Percentiles rank a stretch among this genome's conserved stretches.
Evolutionary conservation across 441 rosid genomes (phyloP).

Genomic region (Populus hybrid): DNA sequence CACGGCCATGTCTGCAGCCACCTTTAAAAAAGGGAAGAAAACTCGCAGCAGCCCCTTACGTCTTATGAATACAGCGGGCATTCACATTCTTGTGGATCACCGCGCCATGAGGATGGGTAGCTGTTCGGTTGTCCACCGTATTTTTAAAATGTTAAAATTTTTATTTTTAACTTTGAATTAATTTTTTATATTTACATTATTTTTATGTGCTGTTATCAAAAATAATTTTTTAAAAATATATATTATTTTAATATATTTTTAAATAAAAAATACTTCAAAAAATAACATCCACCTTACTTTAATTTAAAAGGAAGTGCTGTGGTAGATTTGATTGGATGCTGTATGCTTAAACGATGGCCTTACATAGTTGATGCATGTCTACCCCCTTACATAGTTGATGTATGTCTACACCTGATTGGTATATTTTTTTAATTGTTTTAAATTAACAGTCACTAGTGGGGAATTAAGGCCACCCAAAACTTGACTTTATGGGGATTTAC

Average conservation of each 20-base stretch:
- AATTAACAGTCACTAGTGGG: too few species aligned
- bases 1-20: too few species aligned
- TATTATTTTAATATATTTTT: too few species aligned
- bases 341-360: not conserved
- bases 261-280: too few species aligned
- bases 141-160: too few species aligned
- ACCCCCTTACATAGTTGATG: not conserved
- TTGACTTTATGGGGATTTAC: too few species aligned
- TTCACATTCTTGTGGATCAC: not conserved
- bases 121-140: rapidly evolving
- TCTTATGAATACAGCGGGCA: not conserved
- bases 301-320: not conserved
- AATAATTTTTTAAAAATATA: too few species aligned
- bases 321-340: not conserved
- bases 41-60: too few species aligned
- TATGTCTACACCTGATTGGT: not conserved
- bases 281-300: too few species aligned
- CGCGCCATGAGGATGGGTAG: not conserved
- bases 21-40: too few species aligned
- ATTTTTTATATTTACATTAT: too few species aligned
- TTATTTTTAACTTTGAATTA: too few species aligned
- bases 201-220: rapidly evolving
- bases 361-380: not conserved
- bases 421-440: not conserved
- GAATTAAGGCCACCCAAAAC: not conserved